A percentile compares a stretch with the other conserved stretches of the same genome.
These are phyloP conservation scores for Rhodotorula sp. DNA, from an alignment of 1,284 basidiomycete genomes.

Conservation along the genomic window DNA sequence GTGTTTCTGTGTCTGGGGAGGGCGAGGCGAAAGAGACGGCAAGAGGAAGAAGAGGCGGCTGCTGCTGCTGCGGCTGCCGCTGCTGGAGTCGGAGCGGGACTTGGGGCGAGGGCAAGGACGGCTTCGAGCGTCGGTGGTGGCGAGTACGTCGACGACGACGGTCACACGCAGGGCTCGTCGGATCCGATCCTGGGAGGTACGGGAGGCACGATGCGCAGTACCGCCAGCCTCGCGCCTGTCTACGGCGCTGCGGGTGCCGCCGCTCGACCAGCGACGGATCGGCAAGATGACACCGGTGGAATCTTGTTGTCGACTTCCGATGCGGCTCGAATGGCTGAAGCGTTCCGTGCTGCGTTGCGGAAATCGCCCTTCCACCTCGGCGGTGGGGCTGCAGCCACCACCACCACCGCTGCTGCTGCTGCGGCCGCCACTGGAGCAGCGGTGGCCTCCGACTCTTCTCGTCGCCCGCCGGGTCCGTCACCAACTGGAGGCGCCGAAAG, in stretches of 20 bases:
- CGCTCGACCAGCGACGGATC: constrained; percentile 39
- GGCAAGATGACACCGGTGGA: constrained; percentile 30
- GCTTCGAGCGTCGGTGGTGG: background rate
- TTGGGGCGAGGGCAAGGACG: constrained; percentile 16
- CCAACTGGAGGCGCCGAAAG: constrained; percentile 3
- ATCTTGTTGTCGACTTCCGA: constrained; percentile 73
- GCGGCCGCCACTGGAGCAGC: background rate
- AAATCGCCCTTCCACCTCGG: constrained; percentile 61
- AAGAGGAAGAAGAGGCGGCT: constrained; percentile 56
- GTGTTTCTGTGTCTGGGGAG: constrained; percentile 68
- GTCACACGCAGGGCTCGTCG: constrained; percentile 3
- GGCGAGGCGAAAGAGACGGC: constrained; percentile 56
- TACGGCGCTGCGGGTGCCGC: background rate
- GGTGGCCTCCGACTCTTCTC: background rate
- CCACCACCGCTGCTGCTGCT: background rate
- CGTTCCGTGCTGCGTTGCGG: constrained; percentile 74
- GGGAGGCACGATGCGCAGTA: constrained; percentile 49
- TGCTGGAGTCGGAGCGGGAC: no score
- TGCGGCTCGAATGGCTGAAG: constrained; percentile 81
- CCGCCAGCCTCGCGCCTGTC: constrained; percentile 37
- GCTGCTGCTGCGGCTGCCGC: constrained; percentile 50
- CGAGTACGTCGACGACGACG: background rate
- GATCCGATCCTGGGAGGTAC: constrained; percentile 30
- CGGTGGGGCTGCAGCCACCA: background rate
- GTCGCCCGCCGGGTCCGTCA: background rate